Percentiles rank a stretch among this genome's conserved stretches.
Evolutionary conservation across 139 green algal species (phyloP).

Genomic region (Chlamydomonas sp.): DNA sequence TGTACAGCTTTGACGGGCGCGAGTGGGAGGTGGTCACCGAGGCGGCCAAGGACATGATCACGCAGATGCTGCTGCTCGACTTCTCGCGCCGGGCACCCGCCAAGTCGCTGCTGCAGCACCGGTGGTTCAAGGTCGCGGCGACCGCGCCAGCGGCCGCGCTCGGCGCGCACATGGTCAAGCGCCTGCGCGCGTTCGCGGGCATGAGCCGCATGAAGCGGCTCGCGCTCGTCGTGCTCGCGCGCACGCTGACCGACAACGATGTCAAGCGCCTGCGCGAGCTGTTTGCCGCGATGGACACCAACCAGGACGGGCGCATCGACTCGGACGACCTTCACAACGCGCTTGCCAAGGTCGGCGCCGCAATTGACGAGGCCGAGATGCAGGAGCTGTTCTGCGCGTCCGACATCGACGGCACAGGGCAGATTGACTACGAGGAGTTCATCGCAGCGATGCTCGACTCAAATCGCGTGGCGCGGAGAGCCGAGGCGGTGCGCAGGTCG

Average conservation of each 20-base stretch:
- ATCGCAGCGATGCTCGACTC: conserved; percentile 51
- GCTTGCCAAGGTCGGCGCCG: conserved; percentile 42
- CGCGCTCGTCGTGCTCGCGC: conserved; percentile 49
- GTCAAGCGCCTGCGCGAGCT: conserved; percentile 51
- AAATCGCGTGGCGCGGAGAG: conserved; percentile 31
- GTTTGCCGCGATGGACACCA: conserved; percentile 51
- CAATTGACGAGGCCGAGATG: conserved; percentile 50
- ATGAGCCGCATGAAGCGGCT: conserved; percentile 58
- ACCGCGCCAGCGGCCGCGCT: conserved; percentile 42
- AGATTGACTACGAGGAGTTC: conserved; percentile 64
- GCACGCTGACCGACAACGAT: conserved; percentile 51
- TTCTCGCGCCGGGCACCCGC: conserved; percentile 61
- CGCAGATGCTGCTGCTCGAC: conserved; percentile 67
- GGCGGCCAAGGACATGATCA: conserved; percentile 68
- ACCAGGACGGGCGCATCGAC: conserved; percentile 50
- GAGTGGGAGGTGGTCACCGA: conserved; percentile 63
- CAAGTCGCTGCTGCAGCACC: conserved; percentile 38
- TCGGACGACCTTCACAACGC: conserved; percentile 44
- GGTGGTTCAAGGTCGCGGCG: conserved; percentile 47
- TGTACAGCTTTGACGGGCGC: conserved; percentile 50
- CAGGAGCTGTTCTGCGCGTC: conserved; percentile 40
- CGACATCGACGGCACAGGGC: conserved; percentile 44
- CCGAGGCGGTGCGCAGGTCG: conserved; percentile 37
- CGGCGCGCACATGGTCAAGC: conserved; percentile 50
- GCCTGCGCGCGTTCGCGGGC: conserved; percentile 48